A percentile compares a stretch with the other conserved stretches of the same genome.
Conservation (phyloP, 2,329 filamentous ascomycete genomes). For the Ilyonectria robusta region DNA sequence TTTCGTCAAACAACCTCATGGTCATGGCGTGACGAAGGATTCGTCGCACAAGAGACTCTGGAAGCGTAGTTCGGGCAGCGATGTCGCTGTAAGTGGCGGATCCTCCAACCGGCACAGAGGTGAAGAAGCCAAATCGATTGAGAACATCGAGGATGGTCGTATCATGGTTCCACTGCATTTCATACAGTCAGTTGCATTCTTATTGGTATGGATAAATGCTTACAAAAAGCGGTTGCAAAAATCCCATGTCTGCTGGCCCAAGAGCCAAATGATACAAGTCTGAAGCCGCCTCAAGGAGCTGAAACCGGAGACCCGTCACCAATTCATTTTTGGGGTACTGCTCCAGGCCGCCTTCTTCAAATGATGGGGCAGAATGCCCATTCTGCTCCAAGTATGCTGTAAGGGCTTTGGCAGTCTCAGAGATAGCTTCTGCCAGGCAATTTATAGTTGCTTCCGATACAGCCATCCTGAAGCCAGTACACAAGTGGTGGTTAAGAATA, state of each 20-base stretch:
- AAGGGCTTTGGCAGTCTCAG: constrained; percentile 20
- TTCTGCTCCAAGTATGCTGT: constrained; percentile 20
- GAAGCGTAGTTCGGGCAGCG: constrained; percentile 53
- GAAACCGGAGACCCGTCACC: constrained; percentile 24
- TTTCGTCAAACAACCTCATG: constrained; percentile 51
- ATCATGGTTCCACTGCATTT: constrained; percentile 7
- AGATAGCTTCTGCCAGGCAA: constrained; percentile 26
- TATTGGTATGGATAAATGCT: too few species aligned
- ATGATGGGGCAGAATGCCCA: constrained; percentile 21
- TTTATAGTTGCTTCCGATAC: not conserved
- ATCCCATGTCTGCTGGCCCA: constrained; percentile 24
- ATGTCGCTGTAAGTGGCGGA: constrained; percentile 35
- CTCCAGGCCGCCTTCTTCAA: constrained; percentile 19
- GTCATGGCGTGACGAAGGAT: constrained; percentile 55
- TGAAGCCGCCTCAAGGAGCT: constrained; percentile 24
- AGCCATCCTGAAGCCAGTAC: not conserved
- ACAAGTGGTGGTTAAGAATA: too few species aligned
- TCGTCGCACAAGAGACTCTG: constrained; percentile 53
- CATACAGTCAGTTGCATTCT: not conserved
- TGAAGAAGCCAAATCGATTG: constrained; percentile 42
- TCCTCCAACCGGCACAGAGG: constrained; percentile 36
- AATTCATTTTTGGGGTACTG: constrained; percentile 27
- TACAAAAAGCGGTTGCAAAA: constrained; percentile 20
- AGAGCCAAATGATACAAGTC: constrained; percentile 28
- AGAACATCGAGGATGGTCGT: constrained; percentile 27